phyloP scores from a whole-genome alignment of 2,329 filamentous ascomycete species.

The Rhinocladiella mackenziei region DNA sequence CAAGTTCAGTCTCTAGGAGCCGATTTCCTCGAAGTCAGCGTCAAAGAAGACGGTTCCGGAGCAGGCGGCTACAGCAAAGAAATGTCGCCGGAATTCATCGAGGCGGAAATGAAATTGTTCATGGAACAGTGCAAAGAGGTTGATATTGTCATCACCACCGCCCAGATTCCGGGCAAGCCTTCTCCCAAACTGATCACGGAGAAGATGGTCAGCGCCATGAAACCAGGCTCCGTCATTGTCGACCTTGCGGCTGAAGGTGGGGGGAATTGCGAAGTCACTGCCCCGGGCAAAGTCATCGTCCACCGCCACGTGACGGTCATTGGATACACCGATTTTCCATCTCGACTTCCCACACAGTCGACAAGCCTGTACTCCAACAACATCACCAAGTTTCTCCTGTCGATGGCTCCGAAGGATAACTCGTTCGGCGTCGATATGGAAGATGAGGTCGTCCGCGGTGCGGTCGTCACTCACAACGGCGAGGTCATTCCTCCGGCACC shows the following conservation, averaged over 20 bases:
- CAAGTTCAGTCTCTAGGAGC: constrained; percentile 87
- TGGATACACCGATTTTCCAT: constrained; percentile 87
- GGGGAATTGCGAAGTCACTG: constrained; percentile 80
- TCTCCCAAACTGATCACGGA: constrained; percentile 82
- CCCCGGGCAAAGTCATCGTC: constrained; percentile 64
- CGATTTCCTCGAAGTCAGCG: constrained; percentile 81
- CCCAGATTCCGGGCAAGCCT: constrained; percentile 79
- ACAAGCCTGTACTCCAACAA: constrained; percentile 93
- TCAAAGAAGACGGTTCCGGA: constrained; percentile 78
- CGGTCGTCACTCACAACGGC: constrained; percentile 77
- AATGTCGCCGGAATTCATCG: constrained; percentile 91
- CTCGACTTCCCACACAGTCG: constrained; percentile 79
- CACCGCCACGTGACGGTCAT: constrained; percentile 81
- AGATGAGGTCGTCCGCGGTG: constrained; percentile 80
- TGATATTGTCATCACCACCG: constrained; percentile 88
- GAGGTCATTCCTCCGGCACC: constrained; percentile 71
- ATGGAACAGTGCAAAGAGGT: constrained; percentile 81
- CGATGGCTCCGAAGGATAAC: constrained; percentile 72
- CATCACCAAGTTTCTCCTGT: constrained; percentile 81
- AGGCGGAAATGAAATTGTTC: constrained; percentile 89
- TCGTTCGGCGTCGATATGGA: constrained; percentile 74
- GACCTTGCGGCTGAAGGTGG: constrained; percentile 84
- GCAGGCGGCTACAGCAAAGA: constrained; percentile 87
- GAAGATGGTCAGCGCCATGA: constrained; percentile 78
- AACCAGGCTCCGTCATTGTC: constrained; percentile 81